Evolutionary conservation across 108 stramenopile genomes (phyloP), one percentile per base, ranked within the genome.

Genomic region (Asterionellopsis glacialis): DNA sequence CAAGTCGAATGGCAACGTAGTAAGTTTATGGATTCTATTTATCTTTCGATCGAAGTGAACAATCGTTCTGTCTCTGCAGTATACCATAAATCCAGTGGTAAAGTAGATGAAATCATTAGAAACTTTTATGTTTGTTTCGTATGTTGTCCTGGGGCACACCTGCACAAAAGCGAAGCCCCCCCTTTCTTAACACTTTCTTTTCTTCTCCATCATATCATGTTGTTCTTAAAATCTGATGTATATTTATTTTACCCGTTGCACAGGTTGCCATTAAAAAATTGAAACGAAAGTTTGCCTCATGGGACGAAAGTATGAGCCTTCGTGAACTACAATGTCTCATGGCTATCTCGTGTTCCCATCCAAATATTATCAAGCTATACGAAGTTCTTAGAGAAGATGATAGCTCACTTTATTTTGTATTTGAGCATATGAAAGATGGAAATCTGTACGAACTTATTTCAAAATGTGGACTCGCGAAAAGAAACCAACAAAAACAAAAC

Each of bases 391-490:
- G 94, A 9, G 98, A 97, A 64, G 75, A 80, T 26, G 88, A 95
- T 63, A 80, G 80, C 55, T 45, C 48, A 42, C 85, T 98, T 9
- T 93, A 79, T 57, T 97, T 98, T 59, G 96, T 97, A 15, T 97
- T 98, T 70, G 97, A 99, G 69, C 90, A 85, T 70, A 95, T 99
- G 97, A 53, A 72, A 9, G 95, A 96, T 61, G 95, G 91, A 18
- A 90, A 86, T 42, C 70, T 99, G 9, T 93, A 97, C 64, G 94
- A 96, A 47, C 63, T 77, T 44, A 95, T 33, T 33, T 97, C 70
- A 74, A 28, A 42, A 68, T 53, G 18, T 67, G 2, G 28, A 73
- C 21, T 25, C 12, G 22, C 21, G 4, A 19, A 15, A 21, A 21
- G 14, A 53, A 53, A 22, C 2, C 24, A 53, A 2, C 24, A 25